These are phyloP conservation scores for Boletus pseudo-olivaceus DNA, from an alignment of 768 basidiomycete species.

Conservation along the genomic window DNA sequence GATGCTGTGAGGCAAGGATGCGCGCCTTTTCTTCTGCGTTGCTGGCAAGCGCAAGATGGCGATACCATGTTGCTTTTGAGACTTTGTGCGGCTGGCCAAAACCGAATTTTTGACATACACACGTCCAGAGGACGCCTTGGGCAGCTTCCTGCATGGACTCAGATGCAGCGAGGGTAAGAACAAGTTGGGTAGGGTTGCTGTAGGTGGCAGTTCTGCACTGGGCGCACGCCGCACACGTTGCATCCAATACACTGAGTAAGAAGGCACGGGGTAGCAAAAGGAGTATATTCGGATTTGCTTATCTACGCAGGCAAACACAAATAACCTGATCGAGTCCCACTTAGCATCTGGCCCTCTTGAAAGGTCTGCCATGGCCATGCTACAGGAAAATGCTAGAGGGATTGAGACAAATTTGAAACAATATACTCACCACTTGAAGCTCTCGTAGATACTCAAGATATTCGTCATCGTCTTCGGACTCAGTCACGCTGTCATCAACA, in stretches of 20 bases:
- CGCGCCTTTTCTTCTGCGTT: no score
- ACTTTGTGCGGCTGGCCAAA: not conserved
- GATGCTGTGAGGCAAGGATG: no score
- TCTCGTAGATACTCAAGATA: not conserved
- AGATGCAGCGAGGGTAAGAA: no score
- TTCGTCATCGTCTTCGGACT: not conserved
- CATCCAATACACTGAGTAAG: not conserved
- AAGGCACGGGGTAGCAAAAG: no score
- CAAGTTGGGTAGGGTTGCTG: no score
- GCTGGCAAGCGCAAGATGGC: not conserved
- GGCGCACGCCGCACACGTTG: no score
- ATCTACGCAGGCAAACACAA: not conserved
- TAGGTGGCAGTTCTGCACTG: no score
- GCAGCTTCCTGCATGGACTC: not conserved
- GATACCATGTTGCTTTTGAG: not conserved
- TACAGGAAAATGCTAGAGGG: not conserved
- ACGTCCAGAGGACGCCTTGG: not conserved
- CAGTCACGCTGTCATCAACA: not conserved
- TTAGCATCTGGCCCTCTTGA: not conserved
- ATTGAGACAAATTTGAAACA: not conserved
- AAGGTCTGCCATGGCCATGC: not conserved
- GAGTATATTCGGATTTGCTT: not conserved
- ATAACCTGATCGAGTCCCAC: not conserved
- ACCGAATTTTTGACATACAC: not conserved
- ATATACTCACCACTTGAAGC: not conserved